These are phyloP conservation scores for Picocystis sp. DNA, from an alignment of 163 green algal genomes.

Conservation along the genomic window DNA sequence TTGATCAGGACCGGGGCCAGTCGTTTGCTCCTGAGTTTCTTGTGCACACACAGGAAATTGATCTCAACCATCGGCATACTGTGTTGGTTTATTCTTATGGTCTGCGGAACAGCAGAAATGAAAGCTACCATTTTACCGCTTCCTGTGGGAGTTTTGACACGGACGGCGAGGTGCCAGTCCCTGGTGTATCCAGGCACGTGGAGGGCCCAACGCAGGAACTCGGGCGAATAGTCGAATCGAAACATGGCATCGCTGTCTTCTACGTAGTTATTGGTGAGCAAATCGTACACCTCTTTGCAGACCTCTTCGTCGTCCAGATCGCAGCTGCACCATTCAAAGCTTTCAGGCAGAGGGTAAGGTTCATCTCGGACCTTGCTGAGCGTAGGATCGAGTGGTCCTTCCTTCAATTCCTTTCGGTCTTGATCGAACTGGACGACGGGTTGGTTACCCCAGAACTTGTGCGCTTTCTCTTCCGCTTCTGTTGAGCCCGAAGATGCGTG, in stretches of 20 bases:
- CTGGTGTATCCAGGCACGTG: constrained; percentile 55
- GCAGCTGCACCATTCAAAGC: constrained; percentile 80
- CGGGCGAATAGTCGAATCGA: constrained; percentile 80
- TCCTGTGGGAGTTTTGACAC: constrained; percentile 36
- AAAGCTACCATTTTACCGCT: constrained; percentile 66
- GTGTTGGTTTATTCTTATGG: constrained; percentile 26
- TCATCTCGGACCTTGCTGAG: constrained; percentile 59
- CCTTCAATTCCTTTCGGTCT: constrained; percentile 21
- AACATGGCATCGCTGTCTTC: constrained; percentile 99
- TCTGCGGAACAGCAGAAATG: constrained; percentile 74
- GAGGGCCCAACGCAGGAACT: constrained; percentile 88
- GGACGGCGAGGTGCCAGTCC: constrained; percentile 81
- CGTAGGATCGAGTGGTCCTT: constrained; percentile 74
- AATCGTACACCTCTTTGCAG: constrained; percentile 57
- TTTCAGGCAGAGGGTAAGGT: constrained; percentile 61
- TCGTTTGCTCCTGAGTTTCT: constrained; percentile 90
- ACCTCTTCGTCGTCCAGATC: constrained; percentile 53
- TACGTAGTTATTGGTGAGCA: constrained; percentile 93
- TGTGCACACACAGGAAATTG: constrained; percentile 99
- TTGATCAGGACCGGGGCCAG: constrained; percentile 95
- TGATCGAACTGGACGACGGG: constrained; percentile 79
- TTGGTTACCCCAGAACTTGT: constrained; percentile 94
- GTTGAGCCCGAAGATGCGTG: neutral
- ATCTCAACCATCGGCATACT: constrained; percentile 77
- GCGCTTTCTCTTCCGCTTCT: constrained; percentile 5